Conservation (phyloP, 768 basidiomycete genomes). For the Pleurotus ostreatus region DNA sequence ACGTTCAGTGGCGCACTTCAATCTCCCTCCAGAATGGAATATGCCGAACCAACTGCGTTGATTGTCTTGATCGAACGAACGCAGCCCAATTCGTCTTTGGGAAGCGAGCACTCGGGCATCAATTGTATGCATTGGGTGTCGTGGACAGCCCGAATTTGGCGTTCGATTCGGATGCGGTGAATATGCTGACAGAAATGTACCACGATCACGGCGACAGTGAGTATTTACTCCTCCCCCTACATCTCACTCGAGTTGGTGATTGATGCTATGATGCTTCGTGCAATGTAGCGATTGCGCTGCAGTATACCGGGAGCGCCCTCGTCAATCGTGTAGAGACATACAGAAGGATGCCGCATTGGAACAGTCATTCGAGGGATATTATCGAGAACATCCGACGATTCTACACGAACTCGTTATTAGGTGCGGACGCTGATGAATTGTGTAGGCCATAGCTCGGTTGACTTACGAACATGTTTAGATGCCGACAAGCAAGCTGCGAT, state of each 20-base stretch:
- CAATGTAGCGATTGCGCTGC: constrained; percentile 77
- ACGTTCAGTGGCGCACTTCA: constrained; percentile 50
- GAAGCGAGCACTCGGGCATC: constrained; percentile 90
- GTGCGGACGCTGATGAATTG: constrained; percentile 28
- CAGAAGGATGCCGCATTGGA: constrained; percentile 94
- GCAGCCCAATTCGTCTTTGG: constrained; percentile 97
- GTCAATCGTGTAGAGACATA: constrained; percentile 97
- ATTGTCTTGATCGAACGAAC: constrained; percentile 95
- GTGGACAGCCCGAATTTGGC: constrained; percentile 80
- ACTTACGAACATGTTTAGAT: constrained; percentile 40
- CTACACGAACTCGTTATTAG: constrained; percentile 90
- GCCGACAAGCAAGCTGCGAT: constrained; percentile 97
- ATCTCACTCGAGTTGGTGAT: not conserved
- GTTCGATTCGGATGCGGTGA: constrained; percentile 92
- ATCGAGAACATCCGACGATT: constrained; percentile 93
- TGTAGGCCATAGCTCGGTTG: too few relatives aligned
- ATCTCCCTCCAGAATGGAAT: constrained; percentile 90
- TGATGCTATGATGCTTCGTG: constrained; percentile 2
- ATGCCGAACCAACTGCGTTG: constrained; percentile 93
- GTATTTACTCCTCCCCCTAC: constrained; percentile 20
- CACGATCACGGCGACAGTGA: constrained; percentile 94
- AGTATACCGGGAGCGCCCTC: constrained; percentile 95
- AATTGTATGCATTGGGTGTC: constrained; percentile 90
- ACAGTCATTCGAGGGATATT: constrained; percentile 93
- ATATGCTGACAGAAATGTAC: constrained; percentile 98